Evolutionary conservation across 2,329 filamentous ascomycete genomes (phyloP).

Genomic region (Claviceps maximensis): DNA sequence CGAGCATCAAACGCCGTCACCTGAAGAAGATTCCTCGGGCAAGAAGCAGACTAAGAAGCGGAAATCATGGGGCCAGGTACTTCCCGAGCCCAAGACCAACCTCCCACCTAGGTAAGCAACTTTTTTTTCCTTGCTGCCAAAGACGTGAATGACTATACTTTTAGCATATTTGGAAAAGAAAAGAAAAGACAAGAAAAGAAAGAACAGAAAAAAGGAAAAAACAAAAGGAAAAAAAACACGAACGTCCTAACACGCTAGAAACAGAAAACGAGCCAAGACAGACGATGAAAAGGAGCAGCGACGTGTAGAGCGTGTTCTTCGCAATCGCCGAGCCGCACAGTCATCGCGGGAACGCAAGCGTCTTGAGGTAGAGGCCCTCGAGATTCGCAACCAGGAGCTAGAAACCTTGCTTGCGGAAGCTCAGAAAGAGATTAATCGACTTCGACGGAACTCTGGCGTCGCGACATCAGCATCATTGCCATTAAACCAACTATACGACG

Average conservation of each 20-base stretch:
- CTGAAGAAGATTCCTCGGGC: slow-evolving; percentile 22
- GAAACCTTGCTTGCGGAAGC: slow-evolving; percentile 49
- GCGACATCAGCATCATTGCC: slow-evolving; percentile 27
- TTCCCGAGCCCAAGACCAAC: slow-evolving; percentile 93
- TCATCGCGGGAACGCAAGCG: slow-evolving; percentile 92
- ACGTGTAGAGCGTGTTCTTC: slow-evolving; percentile 89
- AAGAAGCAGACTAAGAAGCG: slow-evolving; percentile 82
- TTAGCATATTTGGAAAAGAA: too few species aligned
- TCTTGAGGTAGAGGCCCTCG: slow-evolving; percentile 73
- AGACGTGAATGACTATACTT: too few species aligned
- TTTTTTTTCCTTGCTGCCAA: not conserved
- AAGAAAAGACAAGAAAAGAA: not conserved
- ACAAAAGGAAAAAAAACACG: not conserved
- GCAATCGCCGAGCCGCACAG: slow-evolving; percentile 90
- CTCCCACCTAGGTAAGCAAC: slow-evolving; percentile 68
- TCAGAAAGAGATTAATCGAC: slow-evolving; percentile 39
- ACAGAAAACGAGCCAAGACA: slow-evolving; percentile 91
- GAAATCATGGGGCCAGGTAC: slow-evolving; percentile 96
- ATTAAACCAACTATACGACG: slow-evolving; percentile 28
- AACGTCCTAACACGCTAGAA: slow-evolving; percentile 8
- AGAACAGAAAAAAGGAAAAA: not conserved
- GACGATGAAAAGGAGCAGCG: slow-evolving; percentile 98
- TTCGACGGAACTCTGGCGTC: slow-evolving; percentile 31
- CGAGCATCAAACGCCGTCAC: slow-evolving; percentile 3
- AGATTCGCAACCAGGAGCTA: slow-evolving; percentile 59